phyloP scores from a whole-genome alignment of 129 eudicot species.

The Smallanthus sonchifolius region DNA sequence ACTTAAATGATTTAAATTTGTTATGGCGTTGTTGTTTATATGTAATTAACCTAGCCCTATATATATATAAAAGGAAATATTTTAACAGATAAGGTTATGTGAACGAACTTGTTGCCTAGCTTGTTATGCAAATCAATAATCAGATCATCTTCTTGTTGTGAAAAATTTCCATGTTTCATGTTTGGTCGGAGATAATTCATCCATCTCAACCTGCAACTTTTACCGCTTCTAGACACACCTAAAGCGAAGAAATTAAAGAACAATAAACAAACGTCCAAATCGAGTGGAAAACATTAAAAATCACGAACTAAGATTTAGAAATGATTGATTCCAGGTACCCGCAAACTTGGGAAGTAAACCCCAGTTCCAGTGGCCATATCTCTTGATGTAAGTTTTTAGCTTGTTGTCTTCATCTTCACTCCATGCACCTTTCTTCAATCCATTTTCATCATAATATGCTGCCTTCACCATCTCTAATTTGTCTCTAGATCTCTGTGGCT shows the following conservation, averaged over 20 bases:
- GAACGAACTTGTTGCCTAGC: conserved; percentile 31
- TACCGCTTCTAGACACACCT: conserved; percentile 21
- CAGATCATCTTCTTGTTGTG: conserved; percentile 3
- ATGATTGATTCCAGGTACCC: not conserved
- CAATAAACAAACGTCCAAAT: not conserved
- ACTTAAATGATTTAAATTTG: no score
- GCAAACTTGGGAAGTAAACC: conserved; percentile 20
- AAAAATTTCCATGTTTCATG: conserved; percentile 11
- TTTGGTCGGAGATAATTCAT: conserved; percentile 15
- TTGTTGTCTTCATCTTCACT: conserved; percentile 17
- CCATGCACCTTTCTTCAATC: conserved; percentile 10
- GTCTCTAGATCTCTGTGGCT: not conserved
- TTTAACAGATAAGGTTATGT: not conserved
- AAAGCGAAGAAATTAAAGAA: not conserved
- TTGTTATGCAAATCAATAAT: conserved; percentile 24
- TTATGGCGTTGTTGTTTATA: no score
- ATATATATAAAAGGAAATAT: no score
- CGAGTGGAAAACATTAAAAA: not conserved
- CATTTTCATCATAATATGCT: not conserved
- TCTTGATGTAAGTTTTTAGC: conserved; percentile 10
- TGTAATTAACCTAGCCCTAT: not conserved
- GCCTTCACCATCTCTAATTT: conserved; percentile 12
- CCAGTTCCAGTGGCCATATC: conserved; percentile 23
- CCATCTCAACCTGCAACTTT: conserved; percentile 23
- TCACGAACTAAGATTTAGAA: no score